These are phyloP conservation scores for Atkinsonella hypoxylon DNA, from an alignment of 2,329 filamentous ascomycete species.

Conservation along the genomic window DNA sequence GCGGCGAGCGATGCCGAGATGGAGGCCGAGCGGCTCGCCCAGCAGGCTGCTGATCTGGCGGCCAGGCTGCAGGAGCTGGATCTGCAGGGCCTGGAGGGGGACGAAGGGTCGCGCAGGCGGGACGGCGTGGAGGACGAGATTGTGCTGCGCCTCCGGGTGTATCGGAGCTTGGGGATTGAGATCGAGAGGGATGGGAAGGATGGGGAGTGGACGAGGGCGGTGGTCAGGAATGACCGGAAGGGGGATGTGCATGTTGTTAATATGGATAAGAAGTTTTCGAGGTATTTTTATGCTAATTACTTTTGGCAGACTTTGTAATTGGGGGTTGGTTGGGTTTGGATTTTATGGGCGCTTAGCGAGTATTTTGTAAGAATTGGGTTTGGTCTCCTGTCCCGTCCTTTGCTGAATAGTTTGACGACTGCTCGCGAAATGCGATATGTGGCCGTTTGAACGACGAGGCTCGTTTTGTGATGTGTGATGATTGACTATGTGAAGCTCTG, in stretches of 20 bases:
- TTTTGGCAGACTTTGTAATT: slow-evolving; percentile 77
- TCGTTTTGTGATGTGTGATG: no score
- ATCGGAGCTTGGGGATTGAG: slow-evolving; percentile 82
- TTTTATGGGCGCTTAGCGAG: no score
- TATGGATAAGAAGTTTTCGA: slow-evolving; percentile 82
- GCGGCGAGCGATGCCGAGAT: slow-evolving; percentile 79
- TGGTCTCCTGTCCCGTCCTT: no score
- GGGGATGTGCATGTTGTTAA: slow-evolving; percentile 93
- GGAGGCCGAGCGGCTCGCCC: slow-evolving; percentile 82
- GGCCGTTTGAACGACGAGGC: no score
- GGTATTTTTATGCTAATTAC: slow-evolving; percentile 89
- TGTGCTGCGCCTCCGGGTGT: slow-evolving; percentile 73
- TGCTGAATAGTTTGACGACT: no score
- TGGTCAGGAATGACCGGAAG: slow-evolving; percentile 74
- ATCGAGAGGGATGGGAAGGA: slow-evolving; percentile 61
- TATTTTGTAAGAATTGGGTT: no score
- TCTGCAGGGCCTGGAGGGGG: slow-evolving; percentile 72
- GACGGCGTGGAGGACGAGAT: slow-evolving; percentile 51
- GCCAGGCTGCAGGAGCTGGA: slow-evolving; percentile 72
- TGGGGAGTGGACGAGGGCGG: slow-evolving; percentile 74
- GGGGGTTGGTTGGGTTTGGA: neutral
- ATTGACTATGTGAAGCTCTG: no score
- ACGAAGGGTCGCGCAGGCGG: slow-evolving; percentile 15
- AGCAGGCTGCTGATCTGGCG: slow-evolving; percentile 63
- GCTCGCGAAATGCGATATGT: no score